These are phyloP conservation scores for Lasiodiplodia gonubiensis DNA, from an alignment of 2,329 filamentous ascomycete species.

Conservation along the genomic window DNA sequence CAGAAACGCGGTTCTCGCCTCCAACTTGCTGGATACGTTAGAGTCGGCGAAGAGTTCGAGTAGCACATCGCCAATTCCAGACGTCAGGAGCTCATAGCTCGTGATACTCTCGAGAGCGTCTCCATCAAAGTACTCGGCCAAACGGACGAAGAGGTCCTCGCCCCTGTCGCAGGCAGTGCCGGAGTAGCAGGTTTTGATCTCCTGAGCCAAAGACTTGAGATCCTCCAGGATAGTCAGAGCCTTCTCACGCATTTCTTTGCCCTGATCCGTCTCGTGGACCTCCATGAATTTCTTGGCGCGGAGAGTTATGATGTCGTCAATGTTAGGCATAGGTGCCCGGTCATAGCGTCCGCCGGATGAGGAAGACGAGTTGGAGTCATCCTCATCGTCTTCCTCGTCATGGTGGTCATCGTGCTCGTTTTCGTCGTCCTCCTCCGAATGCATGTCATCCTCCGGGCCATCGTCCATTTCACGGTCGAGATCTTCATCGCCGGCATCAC, in stretches of 20 bases:
- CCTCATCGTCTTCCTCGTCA: constrained; percentile 58
- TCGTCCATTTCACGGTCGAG: constrained; percentile 56
- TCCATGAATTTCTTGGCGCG: constrained; percentile 85
- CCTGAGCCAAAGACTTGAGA: constrained; percentile 71
- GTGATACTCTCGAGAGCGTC: constrained; percentile 92
- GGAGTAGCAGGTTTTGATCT: constrained; percentile 75
- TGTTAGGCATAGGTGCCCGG: constrained; percentile 48
- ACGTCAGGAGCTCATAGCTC: constrained; percentile 90
- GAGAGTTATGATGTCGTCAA: constrained; percentile 74
- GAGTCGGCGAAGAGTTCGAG: constrained; percentile 80
- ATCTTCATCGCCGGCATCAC: constrained; percentile 40
- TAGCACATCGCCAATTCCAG: constrained; percentile 83
- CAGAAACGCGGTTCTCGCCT: constrained; percentile 82
- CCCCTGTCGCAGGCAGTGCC: constrained; percentile 55
- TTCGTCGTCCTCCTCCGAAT: constrained; percentile 57
- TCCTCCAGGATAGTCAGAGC: constrained; percentile 76
- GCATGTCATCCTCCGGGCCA: constrained; percentile 58
- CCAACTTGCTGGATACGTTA: constrained; percentile 58
- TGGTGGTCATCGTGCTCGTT: constrained; percentile 54
- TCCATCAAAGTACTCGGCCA: constrained; percentile 85
- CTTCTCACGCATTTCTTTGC: constrained; percentile 76
- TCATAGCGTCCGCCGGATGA: constrained; percentile 46
- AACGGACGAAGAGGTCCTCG: constrained; percentile 70
- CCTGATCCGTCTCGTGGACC: constrained; percentile 77
- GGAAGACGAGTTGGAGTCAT: constrained; percentile 69